Evolutionary conservation across 2,329 filamentous ascomycete genomes (phyloP).

Genomic region (Aureobasidium sp.): DNA sequence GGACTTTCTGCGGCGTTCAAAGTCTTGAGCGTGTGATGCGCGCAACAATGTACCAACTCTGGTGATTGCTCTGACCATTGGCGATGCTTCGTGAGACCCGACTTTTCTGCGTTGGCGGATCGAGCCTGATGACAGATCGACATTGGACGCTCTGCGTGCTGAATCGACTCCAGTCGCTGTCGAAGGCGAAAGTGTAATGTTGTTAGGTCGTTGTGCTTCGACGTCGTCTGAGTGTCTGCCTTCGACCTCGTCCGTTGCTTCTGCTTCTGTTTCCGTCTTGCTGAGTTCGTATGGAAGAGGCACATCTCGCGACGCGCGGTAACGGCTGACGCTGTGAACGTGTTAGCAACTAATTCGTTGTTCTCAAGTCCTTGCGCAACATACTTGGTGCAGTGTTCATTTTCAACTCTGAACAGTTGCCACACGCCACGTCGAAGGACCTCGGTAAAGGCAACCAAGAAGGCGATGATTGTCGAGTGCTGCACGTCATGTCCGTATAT

Average conservation of each 20-base stretch:
- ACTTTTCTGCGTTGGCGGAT: constrained; percentile 15
- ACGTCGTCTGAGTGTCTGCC: constrained; percentile 7
- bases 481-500: constrained; percentile 72
- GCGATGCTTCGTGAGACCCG: constrained; percentile 23
- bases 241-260: background rate
- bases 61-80: constrained; percentile 35
- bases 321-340: constrained; percentile 54
- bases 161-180: constrained; percentile 14
- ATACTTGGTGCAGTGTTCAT: constrained; percentile 83
- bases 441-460: constrained; percentile 69
- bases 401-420: constrained; percentile 90
- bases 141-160: background rate
- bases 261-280: background rate
- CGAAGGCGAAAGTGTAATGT: background rate
- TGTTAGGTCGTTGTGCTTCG: constrained; percentile 10
- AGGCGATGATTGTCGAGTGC: constrained; percentile 74
- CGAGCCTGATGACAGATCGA: background rate
- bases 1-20: constrained; percentile 64
- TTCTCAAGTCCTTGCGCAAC: background rate
- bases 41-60: constrained; percentile 62
- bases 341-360: constrained; percentile 7
- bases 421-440: constrained; percentile 80
- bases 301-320: constrained; percentile 81
- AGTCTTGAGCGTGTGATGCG: constrained; percentile 81
- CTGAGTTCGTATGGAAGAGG: constrained; percentile 66